These are phyloP conservation scores for Ustilago xerochloae DNA, from an alignment of 1,284 basidiomycete species.

Conservation along the genomic window DNA sequence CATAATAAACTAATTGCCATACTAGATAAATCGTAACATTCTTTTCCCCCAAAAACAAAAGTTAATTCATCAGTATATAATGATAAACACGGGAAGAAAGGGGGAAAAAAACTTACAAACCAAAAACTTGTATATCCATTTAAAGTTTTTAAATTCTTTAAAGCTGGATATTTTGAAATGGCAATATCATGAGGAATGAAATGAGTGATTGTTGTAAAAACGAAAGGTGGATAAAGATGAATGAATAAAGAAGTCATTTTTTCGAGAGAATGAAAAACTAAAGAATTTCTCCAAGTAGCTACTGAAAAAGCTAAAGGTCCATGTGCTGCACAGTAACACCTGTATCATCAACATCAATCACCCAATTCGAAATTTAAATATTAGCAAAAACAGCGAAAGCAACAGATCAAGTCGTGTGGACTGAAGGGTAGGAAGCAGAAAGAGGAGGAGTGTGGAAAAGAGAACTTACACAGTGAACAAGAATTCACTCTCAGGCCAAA, in stretches of 20 bases:
- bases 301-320: constrained; percentile 89
- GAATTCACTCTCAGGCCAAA: constrained; percentile 51
- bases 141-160: constrained; percentile 75
- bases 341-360: constrained; percentile 2
- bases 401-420: not conserved
- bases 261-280: constrained; percentile 90
- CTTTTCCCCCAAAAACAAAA: constrained; percentile 64
- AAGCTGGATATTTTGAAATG: constrained; percentile 81
- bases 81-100: not conserved
- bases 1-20: constrained; percentile 80
- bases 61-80: not conserved
- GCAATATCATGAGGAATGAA: constrained; percentile 77
- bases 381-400: not conserved
- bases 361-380: too few species aligned
- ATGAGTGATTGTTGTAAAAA: constrained; percentile 84
- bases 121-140: constrained; percentile 76
- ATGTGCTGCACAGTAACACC: constrained; percentile 55
- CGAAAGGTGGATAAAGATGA: constrained; percentile 73
- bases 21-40: constrained; percentile 80
- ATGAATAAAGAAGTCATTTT: constrained; percentile 75
- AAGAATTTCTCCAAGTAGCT: constrained; percentile 87
- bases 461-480: constrained; percentile 50
- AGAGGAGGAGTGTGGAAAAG: not conserved
- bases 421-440: not conserved
- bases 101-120: constrained; percentile 28